Evolutionary conservation across 2,329 filamentous ascomycete species (phyloP).

Genomic region (Clonostachys sp.): DNA sequence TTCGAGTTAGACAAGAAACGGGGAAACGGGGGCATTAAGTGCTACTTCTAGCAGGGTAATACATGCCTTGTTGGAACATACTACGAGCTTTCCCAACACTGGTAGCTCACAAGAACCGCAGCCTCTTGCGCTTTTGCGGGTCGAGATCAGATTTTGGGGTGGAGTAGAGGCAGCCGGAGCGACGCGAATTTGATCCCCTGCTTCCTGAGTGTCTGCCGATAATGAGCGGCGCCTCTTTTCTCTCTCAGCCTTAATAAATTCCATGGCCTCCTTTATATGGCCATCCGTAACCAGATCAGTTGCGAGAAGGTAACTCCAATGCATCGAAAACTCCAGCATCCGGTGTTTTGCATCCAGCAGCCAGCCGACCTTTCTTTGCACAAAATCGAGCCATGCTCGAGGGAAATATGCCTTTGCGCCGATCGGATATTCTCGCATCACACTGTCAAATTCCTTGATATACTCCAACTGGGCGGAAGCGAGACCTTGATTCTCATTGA

Average conservation of each 20-base stretch:
- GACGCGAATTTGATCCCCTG: no score
- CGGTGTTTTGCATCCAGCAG: slow-evolving; percentile 41
- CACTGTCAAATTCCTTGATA: slow-evolving; percentile 54
- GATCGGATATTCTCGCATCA: slow-evolving; percentile 44
- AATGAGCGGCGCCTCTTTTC: slow-evolving; percentile 10
- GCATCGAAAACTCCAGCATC: slow-evolving; percentile 50
- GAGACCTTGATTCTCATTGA: slow-evolving; percentile 53
- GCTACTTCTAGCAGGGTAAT: neutral
- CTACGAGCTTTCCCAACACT: neutral
- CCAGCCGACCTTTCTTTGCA: slow-evolving; percentile 45
- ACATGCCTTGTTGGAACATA: no score
- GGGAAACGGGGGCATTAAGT: slow-evolving; percentile 2
- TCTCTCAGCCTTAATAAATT: slow-evolving; percentile 36
- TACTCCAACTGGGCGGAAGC: slow-evolving; percentile 51
- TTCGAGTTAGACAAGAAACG: neutral
- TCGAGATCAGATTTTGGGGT: neutral
- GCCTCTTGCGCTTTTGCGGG: neutral
- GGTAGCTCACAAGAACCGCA: neutral
- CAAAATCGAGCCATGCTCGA: slow-evolving; percentile 45
- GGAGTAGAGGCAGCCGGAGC: neutral
- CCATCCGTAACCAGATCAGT: slow-evolving; percentile 39
- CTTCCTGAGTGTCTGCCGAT: no score
- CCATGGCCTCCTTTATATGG: slow-evolving; percentile 34
- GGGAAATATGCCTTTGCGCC: slow-evolving; percentile 48
- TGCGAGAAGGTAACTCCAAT: slow-evolving; percentile 44